These are phyloP conservation scores for Radiomyces spectabilis DNA, from an alignment of 192 early-diverging fungal genomes.

Conservation along the genomic window DNA sequence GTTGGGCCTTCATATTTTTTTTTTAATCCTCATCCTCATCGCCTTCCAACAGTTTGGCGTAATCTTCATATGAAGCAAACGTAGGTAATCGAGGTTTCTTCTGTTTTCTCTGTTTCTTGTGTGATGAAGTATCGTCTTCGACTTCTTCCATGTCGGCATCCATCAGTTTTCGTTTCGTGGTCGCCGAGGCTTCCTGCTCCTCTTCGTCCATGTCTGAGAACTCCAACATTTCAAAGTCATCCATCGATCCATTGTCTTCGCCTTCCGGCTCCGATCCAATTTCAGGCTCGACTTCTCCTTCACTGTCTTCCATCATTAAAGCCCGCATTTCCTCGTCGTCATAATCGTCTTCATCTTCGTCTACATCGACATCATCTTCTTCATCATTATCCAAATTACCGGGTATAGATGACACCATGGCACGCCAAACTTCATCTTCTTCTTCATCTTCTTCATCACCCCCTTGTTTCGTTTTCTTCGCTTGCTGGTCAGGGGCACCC, in stretches of 20 bases:
- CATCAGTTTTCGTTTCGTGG: constrained; percentile 34
- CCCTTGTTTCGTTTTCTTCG: too few species aligned
- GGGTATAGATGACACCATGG: constrained; percentile 71
- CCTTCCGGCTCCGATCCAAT: constrained; percentile 37
- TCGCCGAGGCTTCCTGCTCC: constrained; percentile 38
- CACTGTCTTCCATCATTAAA: constrained; percentile 31
- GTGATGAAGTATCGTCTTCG: constrained; percentile 13
- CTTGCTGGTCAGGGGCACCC: constrained; percentile 11
- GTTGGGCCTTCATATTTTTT: too few species aligned
- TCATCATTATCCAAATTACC: constrained; percentile 47
- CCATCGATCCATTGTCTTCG: constrained; percentile 54
- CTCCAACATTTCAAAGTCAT: constrained; percentile 38
- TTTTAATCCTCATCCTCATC: constrained; percentile 1
- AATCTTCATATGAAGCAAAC: constrained; percentile 67
- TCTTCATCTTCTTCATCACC: constrained; percentile 42
- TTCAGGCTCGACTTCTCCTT: constrained; percentile 30
- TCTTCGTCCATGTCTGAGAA: constrained; percentile 35
- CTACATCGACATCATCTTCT: constrained; percentile 41
- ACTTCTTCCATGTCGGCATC: constrained; percentile 32
- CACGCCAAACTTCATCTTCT: constrained; percentile 87
- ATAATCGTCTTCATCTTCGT: constrained; percentile 36
- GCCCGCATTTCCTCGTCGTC: constrained; percentile 36
- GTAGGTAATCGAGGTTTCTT: constrained; percentile 54
- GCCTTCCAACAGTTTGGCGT: constrained; percentile 30
- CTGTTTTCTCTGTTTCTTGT: constrained; percentile 39